phyloP scores from a whole-genome alignment of 2,329 filamentous ascomycete species.

The Fusarium citri region DNA sequence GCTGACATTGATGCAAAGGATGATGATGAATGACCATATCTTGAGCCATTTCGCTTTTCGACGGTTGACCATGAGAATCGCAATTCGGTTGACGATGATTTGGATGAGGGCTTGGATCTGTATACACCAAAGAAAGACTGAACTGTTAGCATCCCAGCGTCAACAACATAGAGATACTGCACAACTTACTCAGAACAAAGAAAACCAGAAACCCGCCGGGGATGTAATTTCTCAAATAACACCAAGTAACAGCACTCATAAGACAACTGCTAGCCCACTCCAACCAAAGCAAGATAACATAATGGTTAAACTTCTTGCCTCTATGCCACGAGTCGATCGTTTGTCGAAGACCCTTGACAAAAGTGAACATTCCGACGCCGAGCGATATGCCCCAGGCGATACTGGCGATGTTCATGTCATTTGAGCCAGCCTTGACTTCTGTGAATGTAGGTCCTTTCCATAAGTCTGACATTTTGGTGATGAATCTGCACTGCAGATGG shows the following conservation, averaged over 20 bases:
- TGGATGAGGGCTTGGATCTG: slow-evolving; percentile 64
- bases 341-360: slow-evolving; percentile 39
- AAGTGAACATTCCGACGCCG: slow-evolving; percentile 44
- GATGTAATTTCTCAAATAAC: slow-evolving; percentile 42
- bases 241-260: slow-evolving; percentile 47
- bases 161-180: background rate
- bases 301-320: slow-evolving; percentile 37
- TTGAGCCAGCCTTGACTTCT: slow-evolving; percentile 21
- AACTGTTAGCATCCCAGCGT: background rate
- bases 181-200: slow-evolving; percentile 38
- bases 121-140: slow-evolving; percentile 53
- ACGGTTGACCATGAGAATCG: slow-evolving; percentile 58
- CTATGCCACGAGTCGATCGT: slow-evolving; percentile 43
- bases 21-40: slow-evolving; percentile 56
- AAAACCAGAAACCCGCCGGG: slow-evolving; percentile 42
- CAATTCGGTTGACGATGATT: slow-evolving; percentile 68
- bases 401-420: slow-evolving; percentile 47
- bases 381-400: slow-evolving; percentile 46
- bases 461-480: slow-evolving; percentile 32
- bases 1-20: slow-evolving; percentile 62
- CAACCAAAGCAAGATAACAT: slow-evolving; percentile 43
- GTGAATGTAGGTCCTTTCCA: slow-evolving; percentile 31
- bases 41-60: slow-evolving; percentile 55
- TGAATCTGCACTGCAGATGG: background rate
- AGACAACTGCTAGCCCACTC: slow-evolving; percentile 42